These are phyloP conservation scores for Serendipita sp. DNA, from an alignment of 768 basidiomycete genomes.

Conservation along the genomic window DNA sequence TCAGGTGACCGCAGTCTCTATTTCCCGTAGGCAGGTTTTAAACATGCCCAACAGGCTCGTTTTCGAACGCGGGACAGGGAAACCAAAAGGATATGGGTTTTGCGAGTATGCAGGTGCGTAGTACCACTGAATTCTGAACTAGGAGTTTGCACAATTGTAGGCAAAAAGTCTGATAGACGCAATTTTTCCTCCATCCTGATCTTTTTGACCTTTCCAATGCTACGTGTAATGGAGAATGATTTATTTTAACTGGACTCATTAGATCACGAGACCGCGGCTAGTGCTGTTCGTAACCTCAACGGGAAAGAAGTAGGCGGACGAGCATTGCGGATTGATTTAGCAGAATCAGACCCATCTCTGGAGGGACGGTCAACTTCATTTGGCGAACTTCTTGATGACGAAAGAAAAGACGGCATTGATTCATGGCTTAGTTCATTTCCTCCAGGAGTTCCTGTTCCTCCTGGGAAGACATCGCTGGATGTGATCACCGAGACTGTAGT, in stretches of 20 bases:
- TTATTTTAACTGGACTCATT: conserved; percentile 13
- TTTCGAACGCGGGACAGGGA: conserved; percentile 85
- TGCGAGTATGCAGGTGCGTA: conserved; percentile 52
- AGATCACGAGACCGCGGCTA: conserved; percentile 91
- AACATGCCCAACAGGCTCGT: conserved; percentile 65
- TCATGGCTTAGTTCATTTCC: conserved; percentile 56
- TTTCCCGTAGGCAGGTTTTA: too few relatives aligned
- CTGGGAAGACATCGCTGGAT: conserved; percentile 60
- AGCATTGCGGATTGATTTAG: conserved; percentile 83
- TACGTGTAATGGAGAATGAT: too few relatives aligned
- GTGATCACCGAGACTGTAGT: conserved; percentile 76
- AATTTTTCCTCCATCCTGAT: conserved; percentile 9
- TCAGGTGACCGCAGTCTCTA: conserved; percentile 35
- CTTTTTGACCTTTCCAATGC: conserved; percentile 19
- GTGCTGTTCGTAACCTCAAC: conserved; percentile 92
- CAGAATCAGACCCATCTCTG: conserved; percentile 83
- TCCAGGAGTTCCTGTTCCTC: conserved; percentile 54
- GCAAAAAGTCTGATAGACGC: conserved; percentile 4
- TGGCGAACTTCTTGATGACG: conserved; percentile 63
- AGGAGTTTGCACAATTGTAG: too few relatives aligned
- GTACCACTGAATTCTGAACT: too few relatives aligned
- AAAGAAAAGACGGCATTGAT: conserved; percentile 20
- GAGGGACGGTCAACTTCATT: conserved; percentile 80
- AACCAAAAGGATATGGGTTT: conserved; percentile 86
- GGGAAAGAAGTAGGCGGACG: conserved; percentile 85